A percentile compares a stretch with the other conserved stretches of the same genome.
Conservation (phyloP, 1,284 basidiomycete genomes). For the Ustilago nuda region DNA sequence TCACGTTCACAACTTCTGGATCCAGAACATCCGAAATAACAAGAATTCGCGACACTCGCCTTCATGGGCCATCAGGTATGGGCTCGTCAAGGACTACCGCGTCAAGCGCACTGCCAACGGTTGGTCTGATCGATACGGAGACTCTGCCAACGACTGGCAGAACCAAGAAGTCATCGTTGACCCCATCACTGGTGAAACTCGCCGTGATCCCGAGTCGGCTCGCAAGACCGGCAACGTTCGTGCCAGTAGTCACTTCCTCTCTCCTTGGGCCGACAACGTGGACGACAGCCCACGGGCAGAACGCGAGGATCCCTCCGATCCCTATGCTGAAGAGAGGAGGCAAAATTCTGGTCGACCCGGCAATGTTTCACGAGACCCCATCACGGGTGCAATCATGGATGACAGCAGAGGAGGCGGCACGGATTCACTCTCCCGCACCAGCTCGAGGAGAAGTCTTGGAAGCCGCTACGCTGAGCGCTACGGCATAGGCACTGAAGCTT, state of each 20-base stretch:
- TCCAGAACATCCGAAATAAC: conserved; percentile 92
- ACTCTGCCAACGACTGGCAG: conserved; percentile 33
- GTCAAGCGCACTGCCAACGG: conserved; percentile 51
- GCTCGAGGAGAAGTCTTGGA: conserved; percentile 47
- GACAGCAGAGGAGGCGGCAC: conserved; percentile 21
- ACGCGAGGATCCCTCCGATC: conserved; percentile 41
- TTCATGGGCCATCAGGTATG: conserved; percentile 81
- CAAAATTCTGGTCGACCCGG: conserved; percentile 35
- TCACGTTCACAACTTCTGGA: conserved; percentile 90
- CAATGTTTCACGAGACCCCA: conserved; percentile 35
- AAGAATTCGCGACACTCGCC: conserved; percentile 89
- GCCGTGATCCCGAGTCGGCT: conserved; percentile 35
- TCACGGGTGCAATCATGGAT: conserved; percentile 52
- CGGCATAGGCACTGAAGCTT: conserved; percentile 40
- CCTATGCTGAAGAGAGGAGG: conserved; percentile 46
- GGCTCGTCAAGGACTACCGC: conserved; percentile 57
- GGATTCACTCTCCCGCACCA: conserved; percentile 38
- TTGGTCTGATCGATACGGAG: conserved; percentile 54
- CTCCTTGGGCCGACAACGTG: conserved; percentile 55
- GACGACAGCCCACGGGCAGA: conserved; percentile 51
- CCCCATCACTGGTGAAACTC: conserved; percentile 54
- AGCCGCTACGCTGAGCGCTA: conserved; percentile 55
- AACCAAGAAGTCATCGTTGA: conserved; percentile 53
- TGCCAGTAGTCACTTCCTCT: conserved; percentile 31
- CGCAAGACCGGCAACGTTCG: conserved; percentile 45